Evolutionary conservation across 306 rosid species (phyloP), one percentile per base, ranked within the genome.

Genomic region (Pachyrhizus erosus): DNA sequence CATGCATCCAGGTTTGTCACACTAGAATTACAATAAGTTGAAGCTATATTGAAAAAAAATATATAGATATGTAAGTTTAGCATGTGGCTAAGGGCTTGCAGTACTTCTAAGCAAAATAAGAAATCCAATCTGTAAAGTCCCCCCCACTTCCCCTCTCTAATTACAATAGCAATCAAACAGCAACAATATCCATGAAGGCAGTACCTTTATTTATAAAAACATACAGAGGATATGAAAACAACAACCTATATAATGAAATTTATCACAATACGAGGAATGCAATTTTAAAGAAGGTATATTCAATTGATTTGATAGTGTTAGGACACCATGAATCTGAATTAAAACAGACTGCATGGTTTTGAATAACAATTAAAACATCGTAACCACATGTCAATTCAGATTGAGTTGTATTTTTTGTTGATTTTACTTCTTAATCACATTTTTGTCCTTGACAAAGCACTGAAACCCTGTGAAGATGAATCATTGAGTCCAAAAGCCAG

Each of bases 121-220:
- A 73, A 73, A 73, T 73, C 31, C 49, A 52, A 31, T 33, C 7
- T 33, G 14, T 15, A 73, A 33, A 34, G 13, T 6, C 3, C 10
- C n/a, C 37, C 43, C 14, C 29, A 1, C 24, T 5, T 7, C 58
- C 26, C 43, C 9, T 43, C 73, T 31, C 26, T 8, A 34, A 66
- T 46, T 60, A 73, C 43, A 80, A 34, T 23, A 31, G 65, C 31
- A 80, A 21, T 21, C 34, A 65, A 18, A 78, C 57, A 48, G 46
- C 73, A 67, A 72, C 11, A 49, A 62, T 11, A 62, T 15, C 43
- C 51, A 21, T 9, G 40, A 43, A 71, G 20, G 17, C 40, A 34
- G 13, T 9, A 23, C 2, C 14, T 14, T 23, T 33, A 72, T 26
- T 18, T 61, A 45, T 60, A 24, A 40, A 51, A 24, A 17, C 7